These are phyloP conservation scores for Dictyostelium capitatum DNA, from an alignment of 78 protist species.

Conservation along the genomic window DNA sequence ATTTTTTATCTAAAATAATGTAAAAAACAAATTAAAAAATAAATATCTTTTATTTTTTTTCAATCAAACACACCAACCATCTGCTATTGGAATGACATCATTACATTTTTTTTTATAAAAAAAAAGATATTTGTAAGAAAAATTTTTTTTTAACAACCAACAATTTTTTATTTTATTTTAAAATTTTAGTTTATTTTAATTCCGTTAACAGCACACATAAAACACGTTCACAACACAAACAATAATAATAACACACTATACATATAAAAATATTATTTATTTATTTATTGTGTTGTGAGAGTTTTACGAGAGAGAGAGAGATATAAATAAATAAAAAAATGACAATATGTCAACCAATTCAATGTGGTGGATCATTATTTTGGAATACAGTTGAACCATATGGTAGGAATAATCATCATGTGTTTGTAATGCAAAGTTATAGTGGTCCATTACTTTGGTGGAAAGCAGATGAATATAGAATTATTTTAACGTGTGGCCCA, in stretches of 20 bases:
- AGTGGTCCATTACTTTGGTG: slow-evolving; percentile 62
- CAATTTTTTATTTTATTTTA: too few relatives aligned
- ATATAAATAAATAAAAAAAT: not conserved
- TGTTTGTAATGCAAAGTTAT: slow-evolving; percentile 41
- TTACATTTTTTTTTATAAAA: too few relatives aligned
- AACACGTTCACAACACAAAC: too few relatives aligned
- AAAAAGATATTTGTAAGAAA: too few relatives aligned
- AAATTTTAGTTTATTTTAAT: too few relatives aligned
- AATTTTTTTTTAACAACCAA: too few relatives aligned
- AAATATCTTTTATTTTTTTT: too few relatives aligned
- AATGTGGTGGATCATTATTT: slow-evolving; percentile 22
- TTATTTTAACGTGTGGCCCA: slow-evolving; percentile 27
- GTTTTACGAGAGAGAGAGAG: not conserved
- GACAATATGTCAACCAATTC: slow-evolving; percentile 58
- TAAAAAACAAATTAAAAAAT: too few relatives aligned
- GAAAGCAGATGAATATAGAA: slow-evolving; percentile 36
- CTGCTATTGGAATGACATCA: too few relatives aligned
- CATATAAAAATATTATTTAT: not conserved
- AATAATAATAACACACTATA: not conserved
- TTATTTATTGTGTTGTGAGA: not conserved
- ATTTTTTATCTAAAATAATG: too few relatives aligned
- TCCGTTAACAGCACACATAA: too few relatives aligned
- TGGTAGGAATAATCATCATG: not conserved
- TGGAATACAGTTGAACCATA: slow-evolving; percentile 31
- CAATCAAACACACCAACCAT: too few relatives aligned